These are phyloP conservation scores for Sarocladiaceae sp. DNA, from an alignment of 2,329 filamentous ascomycete genomes.

Conservation along the genomic window DNA sequence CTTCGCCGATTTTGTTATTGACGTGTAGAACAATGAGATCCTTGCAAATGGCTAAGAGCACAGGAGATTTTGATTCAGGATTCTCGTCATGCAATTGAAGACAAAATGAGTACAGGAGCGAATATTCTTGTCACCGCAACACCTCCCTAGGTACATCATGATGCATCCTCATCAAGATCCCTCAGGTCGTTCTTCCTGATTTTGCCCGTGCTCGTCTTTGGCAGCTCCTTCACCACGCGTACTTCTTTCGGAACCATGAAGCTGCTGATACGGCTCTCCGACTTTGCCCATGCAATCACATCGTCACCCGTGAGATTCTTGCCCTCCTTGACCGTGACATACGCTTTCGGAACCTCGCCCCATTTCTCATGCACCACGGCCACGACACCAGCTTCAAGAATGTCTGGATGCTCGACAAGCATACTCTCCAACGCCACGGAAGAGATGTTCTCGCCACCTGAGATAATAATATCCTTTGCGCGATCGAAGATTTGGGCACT, in stretches of 20 bases:
- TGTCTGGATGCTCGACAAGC: slow-evolving; percentile 80
- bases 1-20: too few species aligned
- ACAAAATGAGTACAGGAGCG: too few species aligned
- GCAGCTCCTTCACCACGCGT: slow-evolving; percentile 80
- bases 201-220: slow-evolving; percentile 97
- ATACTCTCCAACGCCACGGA: slow-evolving; percentile 88
- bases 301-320: slow-evolving; percentile 47
- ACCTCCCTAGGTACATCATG: too few species aligned
- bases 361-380: slow-evolving; percentile 84
- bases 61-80: too few species aligned
- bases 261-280: slow-evolving; percentile 73
- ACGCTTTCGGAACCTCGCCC: slow-evolving; percentile 96
- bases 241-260: slow-evolving; percentile 80
- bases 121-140: too few species aligned
- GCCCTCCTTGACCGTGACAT: slow-evolving; percentile 74
- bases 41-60: too few species aligned
- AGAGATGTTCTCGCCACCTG: slow-evolving; percentile 94
- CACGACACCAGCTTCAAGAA: slow-evolving; percentile 89
- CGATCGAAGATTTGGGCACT: slow-evolving; percentile 89
- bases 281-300: slow-evolving; percentile 82
- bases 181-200: slow-evolving; percentile 90
- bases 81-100: too few species aligned
- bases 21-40: too few species aligned
- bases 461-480: slow-evolving; percentile 98
- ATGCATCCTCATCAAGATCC: slow-evolving; percentile 41